Evolutionary conservation across 768 basidiomycete species (phyloP).

Genomic region (Psilocybe tampanensis): DNA sequence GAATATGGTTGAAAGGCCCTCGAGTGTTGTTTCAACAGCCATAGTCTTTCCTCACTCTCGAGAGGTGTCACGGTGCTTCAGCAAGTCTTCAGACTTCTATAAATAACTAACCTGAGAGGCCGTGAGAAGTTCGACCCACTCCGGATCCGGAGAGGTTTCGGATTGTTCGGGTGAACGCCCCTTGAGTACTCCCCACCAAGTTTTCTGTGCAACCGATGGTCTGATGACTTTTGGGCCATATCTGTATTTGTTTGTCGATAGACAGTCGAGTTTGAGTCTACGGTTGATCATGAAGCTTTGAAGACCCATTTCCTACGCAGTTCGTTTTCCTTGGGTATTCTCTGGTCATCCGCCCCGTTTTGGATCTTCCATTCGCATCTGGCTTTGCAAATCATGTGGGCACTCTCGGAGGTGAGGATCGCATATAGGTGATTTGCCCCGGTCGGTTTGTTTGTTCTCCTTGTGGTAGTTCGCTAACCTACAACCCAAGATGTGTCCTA

Average conservation of each 20-base stretch:
- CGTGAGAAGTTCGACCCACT: too few relatives aligned
- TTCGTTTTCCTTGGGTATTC: neutral
- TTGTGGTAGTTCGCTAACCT: neutral
- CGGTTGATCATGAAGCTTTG: conserved; percentile 16
- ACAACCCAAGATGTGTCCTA: conserved; percentile 24
- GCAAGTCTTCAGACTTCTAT: too few relatives aligned
- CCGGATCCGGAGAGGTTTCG: too few relatives aligned
- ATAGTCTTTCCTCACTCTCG: too few relatives aligned
- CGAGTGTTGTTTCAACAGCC: too few relatives aligned
- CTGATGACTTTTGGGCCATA: too few relatives aligned
- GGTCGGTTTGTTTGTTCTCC: neutral
- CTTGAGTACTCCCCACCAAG: conserved; percentile 8
- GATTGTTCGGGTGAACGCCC: too few relatives aligned
- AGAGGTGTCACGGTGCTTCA: too few relatives aligned
- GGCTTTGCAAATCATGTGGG: conserved; percentile 32
- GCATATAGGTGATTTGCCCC: conserved; percentile 18
- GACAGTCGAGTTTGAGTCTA: too few relatives aligned
- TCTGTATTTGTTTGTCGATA: too few relatives aligned
- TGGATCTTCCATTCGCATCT: conserved; percentile 27
- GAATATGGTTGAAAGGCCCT: too few relatives aligned
- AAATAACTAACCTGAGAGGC: too few relatives aligned
- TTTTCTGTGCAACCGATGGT: neutral
- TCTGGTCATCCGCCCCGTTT: conserved; percentile 7
- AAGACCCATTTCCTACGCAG: conserved; percentile 16
- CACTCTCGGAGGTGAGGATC: conserved; percentile 29